Conservation (phyloP, 805 yeast genomes). For the Metschnikowia anglica region DNA sequence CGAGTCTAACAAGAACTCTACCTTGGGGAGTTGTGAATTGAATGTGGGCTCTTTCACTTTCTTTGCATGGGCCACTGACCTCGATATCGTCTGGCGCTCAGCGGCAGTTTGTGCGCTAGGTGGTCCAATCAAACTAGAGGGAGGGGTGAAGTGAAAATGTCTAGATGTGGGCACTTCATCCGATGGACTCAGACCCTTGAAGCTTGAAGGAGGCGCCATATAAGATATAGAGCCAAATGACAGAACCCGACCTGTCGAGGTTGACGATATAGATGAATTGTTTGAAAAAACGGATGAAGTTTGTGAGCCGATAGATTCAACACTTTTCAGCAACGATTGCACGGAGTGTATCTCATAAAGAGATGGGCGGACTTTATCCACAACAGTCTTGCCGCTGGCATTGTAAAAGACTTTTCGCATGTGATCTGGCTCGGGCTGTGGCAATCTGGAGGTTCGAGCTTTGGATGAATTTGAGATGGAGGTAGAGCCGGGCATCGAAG, state of each 20-base stretch:
- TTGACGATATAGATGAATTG: conserved; percentile 36
- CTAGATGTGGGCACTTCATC: conserved; percentile 1
- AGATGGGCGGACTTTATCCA: conserved; percentile 37
- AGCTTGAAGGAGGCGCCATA: conserved; percentile 1
- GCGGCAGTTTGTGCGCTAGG: neutral
- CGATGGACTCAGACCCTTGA: conserved; percentile 1
- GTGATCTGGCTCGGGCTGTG: neutral
- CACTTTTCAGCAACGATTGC: conserved; percentile 3
- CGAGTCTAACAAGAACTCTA: conserved; percentile 1
- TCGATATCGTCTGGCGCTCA: neutral
- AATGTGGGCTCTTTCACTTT: neutral
- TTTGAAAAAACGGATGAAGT: conserved; percentile 38
- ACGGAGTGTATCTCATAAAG: conserved; percentile 32
- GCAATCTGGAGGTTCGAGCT: neutral
- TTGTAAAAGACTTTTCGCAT: neutral
- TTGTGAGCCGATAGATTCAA: conserved; percentile 30
- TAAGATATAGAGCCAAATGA: conserved; percentile 33
- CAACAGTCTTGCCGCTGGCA: conserved; percentile 17
- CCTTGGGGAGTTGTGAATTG: conserved; percentile 5
- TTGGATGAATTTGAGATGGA: neutral
- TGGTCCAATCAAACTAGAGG: conserved; percentile 3
- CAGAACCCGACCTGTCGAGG: conserved; percentile 29
- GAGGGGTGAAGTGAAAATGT: neutral
- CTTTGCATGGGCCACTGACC: neutral
- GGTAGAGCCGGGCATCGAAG: neutral